These are phyloP conservation scores for Thymus quinquecostatus DNA, from an alignment of 257 asterid species.

Conservation along the genomic window DNA sequence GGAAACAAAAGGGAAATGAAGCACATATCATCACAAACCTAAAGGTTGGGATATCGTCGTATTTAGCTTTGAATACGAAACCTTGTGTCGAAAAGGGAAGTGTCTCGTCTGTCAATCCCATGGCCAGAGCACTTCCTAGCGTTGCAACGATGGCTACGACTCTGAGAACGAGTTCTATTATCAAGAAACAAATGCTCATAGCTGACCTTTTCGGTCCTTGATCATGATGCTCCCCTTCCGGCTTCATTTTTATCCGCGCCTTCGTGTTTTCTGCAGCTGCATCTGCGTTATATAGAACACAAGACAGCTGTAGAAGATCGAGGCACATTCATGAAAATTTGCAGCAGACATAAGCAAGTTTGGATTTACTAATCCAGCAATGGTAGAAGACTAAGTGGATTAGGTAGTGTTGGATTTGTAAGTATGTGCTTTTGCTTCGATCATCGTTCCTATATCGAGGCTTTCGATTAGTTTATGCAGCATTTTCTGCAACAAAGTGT, in stretches of 20 bases:
- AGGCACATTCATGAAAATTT: conserved; percentile 28
- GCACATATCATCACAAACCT: conserved; percentile 40
- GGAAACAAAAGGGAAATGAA: background rate
- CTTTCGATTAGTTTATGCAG: conserved; percentile 28
- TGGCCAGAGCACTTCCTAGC: conserved; percentile 67
- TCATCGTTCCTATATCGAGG: conserved; percentile 24
- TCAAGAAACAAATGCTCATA: conserved; percentile 50
- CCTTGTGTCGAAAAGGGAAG: conserved; percentile 70
- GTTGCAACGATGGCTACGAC: conserved; percentile 62
- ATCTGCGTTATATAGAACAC: conserved; percentile 12
- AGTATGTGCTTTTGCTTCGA: conserved; percentile 39
- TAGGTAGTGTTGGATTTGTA: conserved; percentile 44
- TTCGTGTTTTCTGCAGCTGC: background rate
- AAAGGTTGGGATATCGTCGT: conserved; percentile 66
- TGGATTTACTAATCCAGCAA: conserved; percentile 37
- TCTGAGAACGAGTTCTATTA: conserved; percentile 63
- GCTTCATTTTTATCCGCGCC: conserved; percentile 44
- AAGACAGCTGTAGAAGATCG: background rate
- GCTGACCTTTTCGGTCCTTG: conserved; percentile 33
- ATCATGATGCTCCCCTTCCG: conserved; percentile 39
- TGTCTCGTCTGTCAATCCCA: conserved; percentile 73
- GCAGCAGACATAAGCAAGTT: conserved; percentile 35
- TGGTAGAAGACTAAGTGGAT: conserved; percentile 34
- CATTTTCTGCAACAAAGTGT: background rate
- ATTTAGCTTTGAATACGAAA: conserved; percentile 63